A percentile compares a stretch with the other conserved stretches of the same genome.
Evolutionary conservation across 352 stramenopile species (phyloP).

Genomic region (Pythium aquatile): DNA sequence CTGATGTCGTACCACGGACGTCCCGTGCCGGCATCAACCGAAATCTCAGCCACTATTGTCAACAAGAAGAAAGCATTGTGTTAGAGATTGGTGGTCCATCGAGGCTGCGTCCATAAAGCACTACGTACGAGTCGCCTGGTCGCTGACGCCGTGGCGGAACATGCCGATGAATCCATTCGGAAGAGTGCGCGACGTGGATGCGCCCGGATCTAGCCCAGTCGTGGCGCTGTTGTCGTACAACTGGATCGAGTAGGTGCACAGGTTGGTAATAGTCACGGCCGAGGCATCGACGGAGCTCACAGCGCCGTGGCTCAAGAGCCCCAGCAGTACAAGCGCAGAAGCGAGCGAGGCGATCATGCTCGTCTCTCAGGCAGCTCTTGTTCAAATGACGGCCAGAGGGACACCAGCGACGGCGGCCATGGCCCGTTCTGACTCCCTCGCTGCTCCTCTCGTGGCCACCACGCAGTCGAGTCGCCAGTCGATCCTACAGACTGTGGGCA

Average conservation of each 20-base stretch:
- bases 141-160: constrained; percentile 41
- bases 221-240: constrained; percentile 48
- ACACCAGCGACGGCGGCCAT: background rate
- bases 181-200: constrained; percentile 34
- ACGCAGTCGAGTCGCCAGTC: background rate
- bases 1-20: constrained; percentile 30
- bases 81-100: background rate
- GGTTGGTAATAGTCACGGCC: constrained; percentile 34
- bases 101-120: no score
- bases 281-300: background rate
- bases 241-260: constrained; percentile 44
- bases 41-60: constrained; percentile 31
- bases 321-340: background rate
- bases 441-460: background rate
- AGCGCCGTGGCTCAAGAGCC: background rate
- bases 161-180: constrained; percentile 43
- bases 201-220: constrained; percentile 27
- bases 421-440: background rate
- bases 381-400: background rate
- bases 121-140: constrained; percentile 42
- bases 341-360: background rate
- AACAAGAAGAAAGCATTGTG: background rate
- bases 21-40: constrained; percentile 10
- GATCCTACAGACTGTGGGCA: background rate
- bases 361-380: constrained; percentile 1